Conservation (phyloP, 495 filamentous ascomycete genomes). For the Trichoderma gamsii region DNA sequence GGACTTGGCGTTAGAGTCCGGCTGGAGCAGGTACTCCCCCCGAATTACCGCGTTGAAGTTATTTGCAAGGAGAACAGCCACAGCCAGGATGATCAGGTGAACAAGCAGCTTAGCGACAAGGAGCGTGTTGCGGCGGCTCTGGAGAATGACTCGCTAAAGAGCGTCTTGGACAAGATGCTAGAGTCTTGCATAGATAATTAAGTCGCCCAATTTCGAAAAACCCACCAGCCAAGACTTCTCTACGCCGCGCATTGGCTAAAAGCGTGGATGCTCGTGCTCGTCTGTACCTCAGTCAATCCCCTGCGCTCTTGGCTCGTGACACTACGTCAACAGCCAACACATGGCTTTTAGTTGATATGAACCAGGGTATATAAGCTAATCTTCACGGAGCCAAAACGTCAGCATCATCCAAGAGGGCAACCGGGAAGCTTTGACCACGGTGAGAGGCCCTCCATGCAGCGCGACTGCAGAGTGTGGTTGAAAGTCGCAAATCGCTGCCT, state of each 20-base stretch:
- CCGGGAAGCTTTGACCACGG: not conserved
- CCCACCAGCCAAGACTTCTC: not conserved
- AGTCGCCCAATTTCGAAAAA: not conserved
- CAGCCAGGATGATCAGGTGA: conserved; percentile 87
- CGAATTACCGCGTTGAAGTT: conserved; percentile 89
- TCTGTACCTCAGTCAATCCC: not conserved
- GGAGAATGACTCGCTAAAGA: conserved; percentile 86
- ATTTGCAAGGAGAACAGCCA: conserved; percentile 95
- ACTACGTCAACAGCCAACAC: not conserved
- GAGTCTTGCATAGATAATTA: conserved; percentile 54
- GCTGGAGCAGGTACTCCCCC: conserved; percentile 82
- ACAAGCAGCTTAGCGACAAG: conserved; percentile 93
- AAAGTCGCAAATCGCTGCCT: too few relatives aligned
- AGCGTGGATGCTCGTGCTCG: not conserved
- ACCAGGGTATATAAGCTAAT: not conserved
- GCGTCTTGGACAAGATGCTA: conserved; percentile 87
- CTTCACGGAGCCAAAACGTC: not conserved
- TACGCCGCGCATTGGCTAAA: not conserved
- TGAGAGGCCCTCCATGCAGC: not conserved
- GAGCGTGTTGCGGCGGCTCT: conserved; percentile 91
- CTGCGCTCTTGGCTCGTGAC: not conserved
- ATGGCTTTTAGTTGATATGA: not conserved
- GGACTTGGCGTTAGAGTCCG: conserved; percentile 88
- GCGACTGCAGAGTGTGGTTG: not conserved
- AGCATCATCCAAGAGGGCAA: not conserved